A percentile compares a stretch with the other conserved stretches of the same genome.
phyloP scores from a whole-genome alignment of 345 rosid genomes.

The Bruguiera sexangula region DNA sequence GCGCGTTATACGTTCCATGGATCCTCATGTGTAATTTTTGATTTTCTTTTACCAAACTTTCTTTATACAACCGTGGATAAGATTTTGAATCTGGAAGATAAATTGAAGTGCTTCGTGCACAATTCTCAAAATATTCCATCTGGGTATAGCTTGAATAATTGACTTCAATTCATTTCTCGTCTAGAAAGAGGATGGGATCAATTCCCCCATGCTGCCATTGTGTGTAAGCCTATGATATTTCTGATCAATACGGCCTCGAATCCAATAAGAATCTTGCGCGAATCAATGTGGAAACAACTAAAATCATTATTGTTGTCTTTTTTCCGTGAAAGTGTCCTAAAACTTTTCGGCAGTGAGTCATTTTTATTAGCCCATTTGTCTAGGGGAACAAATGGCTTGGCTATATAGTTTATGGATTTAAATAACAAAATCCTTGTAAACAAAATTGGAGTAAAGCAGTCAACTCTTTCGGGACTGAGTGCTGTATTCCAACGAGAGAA shows the following conservation, averaged over 20 bases:
- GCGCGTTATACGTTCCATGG: background rate
- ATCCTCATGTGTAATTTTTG: background rate
- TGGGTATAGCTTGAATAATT: background rate
- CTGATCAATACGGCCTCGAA: background rate
- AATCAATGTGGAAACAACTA: background rate
- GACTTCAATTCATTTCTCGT: background rate
- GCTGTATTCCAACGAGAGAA: too few relatives aligned
- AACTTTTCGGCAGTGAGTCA: background rate
- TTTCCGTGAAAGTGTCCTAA: background rate
- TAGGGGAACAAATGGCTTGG: background rate
- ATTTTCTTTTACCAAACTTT: background rate
- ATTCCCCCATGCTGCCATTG: too few relatives aligned
- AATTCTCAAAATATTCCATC: background rate
- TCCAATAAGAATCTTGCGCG: background rate
- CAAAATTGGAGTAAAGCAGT: background rate
- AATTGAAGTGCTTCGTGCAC: background rate
- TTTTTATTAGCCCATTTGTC: background rate
- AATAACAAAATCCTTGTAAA: background rate
- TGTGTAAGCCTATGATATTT: too few relatives aligned
- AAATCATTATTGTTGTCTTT: background rate
- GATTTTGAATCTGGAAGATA: background rate
- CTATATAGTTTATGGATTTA: background rate
- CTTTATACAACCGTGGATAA: background rate
- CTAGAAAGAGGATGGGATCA: background rate
- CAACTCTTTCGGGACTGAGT: too few relatives aligned